Percentiles rank a stretch among this genome's conserved stretches.
These are phyloP conservation scores for Cladosporium sp. DNA, from an alignment of 2,329 filamentous ascomycete species.

Conservation along the genomic window DNA sequence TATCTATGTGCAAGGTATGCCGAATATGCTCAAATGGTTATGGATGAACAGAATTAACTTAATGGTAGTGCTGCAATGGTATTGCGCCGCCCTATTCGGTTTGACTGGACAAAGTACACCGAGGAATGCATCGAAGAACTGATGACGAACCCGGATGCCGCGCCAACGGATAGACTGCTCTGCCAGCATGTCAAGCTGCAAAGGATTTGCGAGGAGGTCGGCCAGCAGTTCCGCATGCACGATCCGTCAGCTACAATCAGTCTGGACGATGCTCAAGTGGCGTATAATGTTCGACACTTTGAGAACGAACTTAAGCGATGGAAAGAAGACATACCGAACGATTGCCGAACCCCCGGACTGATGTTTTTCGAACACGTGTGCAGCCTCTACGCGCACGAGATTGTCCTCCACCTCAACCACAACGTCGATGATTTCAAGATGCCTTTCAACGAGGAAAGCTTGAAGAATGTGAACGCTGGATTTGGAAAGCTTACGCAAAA, in stretches of 20 bases:
- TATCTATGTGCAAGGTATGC: conserved; percentile 53
- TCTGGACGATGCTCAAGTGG: conserved; percentile 52
- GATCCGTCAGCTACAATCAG: conserved; percentile 45
- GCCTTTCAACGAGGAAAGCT: conserved; percentile 39
- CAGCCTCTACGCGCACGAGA: conserved; percentile 47
- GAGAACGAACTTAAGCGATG: conserved; percentile 50
- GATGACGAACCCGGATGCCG: conserved; percentile 51
- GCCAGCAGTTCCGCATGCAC: conserved; percentile 53
- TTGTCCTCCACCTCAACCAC: conserved; percentile 45
- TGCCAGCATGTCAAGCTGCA: conserved; percentile 56
- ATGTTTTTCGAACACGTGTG: conserved; percentile 45
- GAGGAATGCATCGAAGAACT: conserved; percentile 57
- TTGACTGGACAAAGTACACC: conserved; percentile 60
- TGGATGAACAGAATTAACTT: conserved; percentile 11
- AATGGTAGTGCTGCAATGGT: conserved; percentile 51
- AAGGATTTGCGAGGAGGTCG: conserved; percentile 54
- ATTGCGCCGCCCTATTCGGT: conserved; percentile 52
- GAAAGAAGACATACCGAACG: conserved; percentile 39
- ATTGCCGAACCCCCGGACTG: conserved; percentile 33
- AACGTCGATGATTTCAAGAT: conserved; percentile 42
- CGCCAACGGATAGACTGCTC: conserved; percentile 53
- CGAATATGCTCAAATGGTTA: conserved; percentile 8
- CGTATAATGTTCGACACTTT: conserved; percentile 51
- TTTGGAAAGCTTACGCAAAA: conserved; percentile 40
- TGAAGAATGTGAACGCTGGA: conserved; percentile 36